Conservation (phyloP, 768 basidiomycete species). For the Lyophyllum semitale region DNA sequence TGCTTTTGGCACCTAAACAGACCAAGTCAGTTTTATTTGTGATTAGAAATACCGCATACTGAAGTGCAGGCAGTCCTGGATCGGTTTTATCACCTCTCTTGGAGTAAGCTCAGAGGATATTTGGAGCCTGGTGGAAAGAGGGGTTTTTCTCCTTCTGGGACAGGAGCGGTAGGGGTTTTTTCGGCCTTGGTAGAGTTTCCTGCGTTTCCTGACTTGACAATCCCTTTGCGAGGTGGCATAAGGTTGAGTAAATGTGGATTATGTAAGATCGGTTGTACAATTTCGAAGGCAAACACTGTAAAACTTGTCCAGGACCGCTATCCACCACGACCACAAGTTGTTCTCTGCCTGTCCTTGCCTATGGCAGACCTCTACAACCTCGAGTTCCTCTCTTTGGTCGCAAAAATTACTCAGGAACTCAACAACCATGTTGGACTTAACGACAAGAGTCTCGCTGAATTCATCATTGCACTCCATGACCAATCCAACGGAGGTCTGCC, state of each 20-base stretch:
- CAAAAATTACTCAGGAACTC: constrained; percentile 91
- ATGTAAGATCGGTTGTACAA: too few relatives aligned
- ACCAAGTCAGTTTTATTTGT: not conserved
- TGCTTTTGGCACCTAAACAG: constrained; percentile 78
- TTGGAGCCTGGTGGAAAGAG: constrained; percentile 87
- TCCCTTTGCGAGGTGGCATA: constrained; percentile 74
- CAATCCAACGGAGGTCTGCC: constrained; percentile 70
- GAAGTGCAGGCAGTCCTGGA: not conserved
- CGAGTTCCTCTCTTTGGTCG: constrained; percentile 88
- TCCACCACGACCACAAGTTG: not conserved
- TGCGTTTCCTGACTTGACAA: constrained; percentile 88
- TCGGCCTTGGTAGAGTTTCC: constrained; percentile 75
- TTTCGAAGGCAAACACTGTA: too few relatives aligned
- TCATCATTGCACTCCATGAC: constrained; percentile 88
- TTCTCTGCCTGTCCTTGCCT: constrained; percentile 8
- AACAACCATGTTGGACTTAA: constrained; percentile 82
- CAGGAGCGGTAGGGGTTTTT: constrained; percentile 24
- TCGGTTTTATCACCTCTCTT: constrained; percentile 60
- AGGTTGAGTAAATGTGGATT: constrained; percentile 1
- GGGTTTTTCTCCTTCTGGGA: constrained; percentile 46
- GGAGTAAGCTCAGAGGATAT: constrained; percentile 74
- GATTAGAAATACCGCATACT: not conserved
- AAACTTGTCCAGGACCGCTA: too few relatives aligned
- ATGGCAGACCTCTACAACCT: constrained; percentile 89
- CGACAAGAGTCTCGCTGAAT: constrained; percentile 95